Conservation (phyloP, 306 rosid species). For the Corylus heterophylla region DNA sequence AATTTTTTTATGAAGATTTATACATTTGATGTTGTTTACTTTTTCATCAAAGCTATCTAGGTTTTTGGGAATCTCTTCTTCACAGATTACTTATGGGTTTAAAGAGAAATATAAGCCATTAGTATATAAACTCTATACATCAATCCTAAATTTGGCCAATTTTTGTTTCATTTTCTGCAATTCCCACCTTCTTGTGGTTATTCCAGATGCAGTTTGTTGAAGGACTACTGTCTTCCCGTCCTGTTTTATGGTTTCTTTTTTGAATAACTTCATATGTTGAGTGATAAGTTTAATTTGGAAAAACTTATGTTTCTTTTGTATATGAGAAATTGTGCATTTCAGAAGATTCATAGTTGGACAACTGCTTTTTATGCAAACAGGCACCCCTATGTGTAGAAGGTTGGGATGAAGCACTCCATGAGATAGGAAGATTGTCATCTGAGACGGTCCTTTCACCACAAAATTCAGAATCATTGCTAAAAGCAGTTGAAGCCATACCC, state of each 20-base stretch:
- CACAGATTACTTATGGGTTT: neutral
- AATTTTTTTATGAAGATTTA: no score
- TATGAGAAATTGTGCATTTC: neutral
- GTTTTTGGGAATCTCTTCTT: neutral
- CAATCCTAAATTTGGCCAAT: neutral
- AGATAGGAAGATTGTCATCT: slow-evolving; percentile 87
- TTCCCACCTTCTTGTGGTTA: neutral
- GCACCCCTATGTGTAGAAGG: slow-evolving; percentile 86
- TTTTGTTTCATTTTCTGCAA: slow-evolving; percentile 7
- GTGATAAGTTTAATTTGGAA: neutral
- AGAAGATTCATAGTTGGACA: neutral
- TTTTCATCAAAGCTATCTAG: neutral
- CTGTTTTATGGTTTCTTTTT: no score
- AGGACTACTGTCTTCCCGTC: neutral
- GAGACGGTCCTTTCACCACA: slow-evolving; percentile 64
- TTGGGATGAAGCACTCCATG: slow-evolving; percentile 92
- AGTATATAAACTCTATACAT: neutral
- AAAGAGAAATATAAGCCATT: neutral
- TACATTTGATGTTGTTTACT: neutral
- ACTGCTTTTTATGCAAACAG: slow-evolving; percentile 39
- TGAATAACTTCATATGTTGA: neutral
- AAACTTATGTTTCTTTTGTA: neutral
- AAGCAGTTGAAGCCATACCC: slow-evolving; percentile 66
- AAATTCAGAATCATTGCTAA: slow-evolving; percentile 65
- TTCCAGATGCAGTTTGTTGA: neutral